phyloP scores from a whole-genome alignment of 2,329 filamentous ascomycete species.

The Fusarium sublunatum region DNA sequence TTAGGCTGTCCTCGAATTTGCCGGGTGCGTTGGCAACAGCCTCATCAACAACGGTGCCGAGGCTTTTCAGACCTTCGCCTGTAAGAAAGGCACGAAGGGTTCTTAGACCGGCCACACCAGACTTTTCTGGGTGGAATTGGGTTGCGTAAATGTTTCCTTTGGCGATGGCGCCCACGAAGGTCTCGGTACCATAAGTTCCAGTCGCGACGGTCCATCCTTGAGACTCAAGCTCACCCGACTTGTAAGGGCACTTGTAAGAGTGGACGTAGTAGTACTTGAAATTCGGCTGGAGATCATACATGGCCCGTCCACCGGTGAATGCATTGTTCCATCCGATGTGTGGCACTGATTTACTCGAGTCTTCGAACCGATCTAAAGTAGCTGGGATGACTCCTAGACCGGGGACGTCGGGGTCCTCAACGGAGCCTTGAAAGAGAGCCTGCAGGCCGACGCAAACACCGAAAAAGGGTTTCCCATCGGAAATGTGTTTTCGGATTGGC shows the following conservation, averaged over 20 bases:
- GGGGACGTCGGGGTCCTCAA: conserved; percentile 76
- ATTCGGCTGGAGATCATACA: conserved; percentile 81
- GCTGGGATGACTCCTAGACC: conserved; percentile 82
- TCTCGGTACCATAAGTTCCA: conserved; percentile 85
- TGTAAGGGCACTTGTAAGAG: conserved; percentile 87
- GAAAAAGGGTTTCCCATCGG: conserved; percentile 96
- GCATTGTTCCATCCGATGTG: conserved; percentile 99
- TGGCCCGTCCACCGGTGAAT: conserved; percentile 64
- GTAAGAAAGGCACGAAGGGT: conserved; percentile 87
- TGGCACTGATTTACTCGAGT: conserved; percentile 86
- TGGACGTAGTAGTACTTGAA: conserved; percentile 99
- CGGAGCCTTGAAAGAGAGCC: conserved; percentile 86
- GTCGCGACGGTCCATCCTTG: conserved; percentile 94
- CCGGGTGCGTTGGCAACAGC: conserved; percentile 24
- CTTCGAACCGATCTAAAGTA: conserved; percentile 79
- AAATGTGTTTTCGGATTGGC: conserved; percentile 84
- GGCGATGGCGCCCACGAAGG: conserved; percentile 90
- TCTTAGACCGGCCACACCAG: conserved; percentile 85
- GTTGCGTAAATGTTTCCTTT: conserved; percentile 88
- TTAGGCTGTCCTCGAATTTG: conserved; percentile 73
- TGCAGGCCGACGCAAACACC: conserved; percentile 96
- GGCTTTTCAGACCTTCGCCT: conserved; percentile 68
- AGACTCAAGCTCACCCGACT: conserved; percentile 76
- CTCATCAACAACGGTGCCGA: conserved; percentile 51
- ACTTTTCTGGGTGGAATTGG: conserved; percentile 98